Evolutionary conservation across 2,329 filamentous ascomycete genomes (phyloP).

Genomic region (Trichoderma koningiopsis): DNA sequence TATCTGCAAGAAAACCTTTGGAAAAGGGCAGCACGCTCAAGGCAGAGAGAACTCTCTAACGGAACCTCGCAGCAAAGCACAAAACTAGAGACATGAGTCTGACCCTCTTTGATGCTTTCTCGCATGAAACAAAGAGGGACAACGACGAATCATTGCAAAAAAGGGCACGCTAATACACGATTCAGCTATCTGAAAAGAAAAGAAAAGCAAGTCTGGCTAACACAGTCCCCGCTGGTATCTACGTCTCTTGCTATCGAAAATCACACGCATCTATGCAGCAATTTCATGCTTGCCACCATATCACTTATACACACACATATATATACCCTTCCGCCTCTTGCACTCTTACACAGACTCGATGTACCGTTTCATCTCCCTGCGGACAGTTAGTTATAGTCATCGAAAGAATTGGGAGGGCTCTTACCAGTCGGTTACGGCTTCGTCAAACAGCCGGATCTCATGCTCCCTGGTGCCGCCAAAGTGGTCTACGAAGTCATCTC

Average conservation of each 20-base stretch:
- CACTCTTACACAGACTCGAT: constrained; percentile 66
- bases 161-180: background rate
- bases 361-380: constrained; percentile 75
- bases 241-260: constrained; percentile 18
- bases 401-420: constrained; percentile 40
- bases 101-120: background rate
- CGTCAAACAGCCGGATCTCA: constrained; percentile 88
- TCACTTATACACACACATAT: background rate
- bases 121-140: background rate
- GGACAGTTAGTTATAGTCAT: constrained; percentile 27
- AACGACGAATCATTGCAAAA: background rate
- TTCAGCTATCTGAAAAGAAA: background rate
- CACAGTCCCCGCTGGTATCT: constrained; percentile 14
- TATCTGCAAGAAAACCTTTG: constrained; percentile 38
- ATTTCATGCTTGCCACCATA: background rate
- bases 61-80: background rate
- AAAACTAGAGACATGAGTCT: background rate
- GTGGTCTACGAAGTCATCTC: constrained; percentile 94
- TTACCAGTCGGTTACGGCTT: constrained; percentile 95
- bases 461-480: constrained; percentile 91
- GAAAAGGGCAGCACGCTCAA: background rate
- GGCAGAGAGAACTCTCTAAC: constrained; percentile 1
- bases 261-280: constrained; percentile 27
- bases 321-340: background rate
- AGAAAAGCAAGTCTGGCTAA: background rate